Percentiles rank a stretch among this genome's conserved stretches.
Conservation (phyloP, 768 basidiomycete species). For the Tricholoma sp. region DNA sequence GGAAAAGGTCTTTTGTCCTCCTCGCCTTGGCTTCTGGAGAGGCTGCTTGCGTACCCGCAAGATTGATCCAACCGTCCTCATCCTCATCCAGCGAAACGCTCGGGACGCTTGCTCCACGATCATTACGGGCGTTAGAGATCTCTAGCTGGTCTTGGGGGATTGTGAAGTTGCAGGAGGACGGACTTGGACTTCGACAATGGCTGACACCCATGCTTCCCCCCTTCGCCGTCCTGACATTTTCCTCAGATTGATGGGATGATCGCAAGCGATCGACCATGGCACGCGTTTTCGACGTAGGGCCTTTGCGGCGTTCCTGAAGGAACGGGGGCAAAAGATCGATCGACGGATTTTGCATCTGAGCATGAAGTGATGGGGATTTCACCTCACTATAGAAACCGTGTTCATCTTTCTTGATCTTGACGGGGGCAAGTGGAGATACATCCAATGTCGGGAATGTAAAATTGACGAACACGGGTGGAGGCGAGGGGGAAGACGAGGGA, state of each 20-base stretch:
- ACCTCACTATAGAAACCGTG: slow-evolving; percentile 46
- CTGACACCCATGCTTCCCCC: slow-evolving; percentile 18
- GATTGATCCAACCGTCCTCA: slow-evolving; percentile 41
- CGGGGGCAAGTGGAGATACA: slow-evolving; percentile 29
- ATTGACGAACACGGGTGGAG: slow-evolving; percentile 22
- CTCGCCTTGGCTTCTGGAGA: slow-evolving; percentile 28
- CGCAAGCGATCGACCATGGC: slow-evolving; percentile 55
- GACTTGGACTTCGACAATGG: slow-evolving; percentile 28
- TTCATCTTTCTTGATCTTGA: slow-evolving; percentile 48
- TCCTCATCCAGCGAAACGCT: slow-evolving; percentile 32
- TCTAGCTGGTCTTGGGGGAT: slow-evolving; percentile 29
- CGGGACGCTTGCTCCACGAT: slow-evolving; percentile 23
- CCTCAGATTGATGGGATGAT: slow-evolving; percentile 18
- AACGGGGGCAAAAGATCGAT: slow-evolving; percentile 42
- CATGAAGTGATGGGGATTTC: slow-evolving; percentile 23
- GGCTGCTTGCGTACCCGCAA: slow-evolving; percentile 18
- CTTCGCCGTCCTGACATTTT: background rate
- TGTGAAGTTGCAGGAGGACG: slow-evolving; percentile 24
- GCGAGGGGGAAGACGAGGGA: slow-evolving; percentile 10
- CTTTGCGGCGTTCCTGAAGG: slow-evolving; percentile 39
- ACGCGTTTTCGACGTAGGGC: slow-evolving; percentile 49
- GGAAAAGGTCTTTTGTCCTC: slow-evolving; percentile 37
- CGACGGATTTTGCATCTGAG: slow-evolving; percentile 23
- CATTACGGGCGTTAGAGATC: slow-evolving; percentile 36
- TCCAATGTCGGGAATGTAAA: slow-evolving; percentile 49